These are phyloP conservation scores for Solanum chacoense DNA, from an alignment of 305 asterid species.

Conservation along the genomic window DNA sequence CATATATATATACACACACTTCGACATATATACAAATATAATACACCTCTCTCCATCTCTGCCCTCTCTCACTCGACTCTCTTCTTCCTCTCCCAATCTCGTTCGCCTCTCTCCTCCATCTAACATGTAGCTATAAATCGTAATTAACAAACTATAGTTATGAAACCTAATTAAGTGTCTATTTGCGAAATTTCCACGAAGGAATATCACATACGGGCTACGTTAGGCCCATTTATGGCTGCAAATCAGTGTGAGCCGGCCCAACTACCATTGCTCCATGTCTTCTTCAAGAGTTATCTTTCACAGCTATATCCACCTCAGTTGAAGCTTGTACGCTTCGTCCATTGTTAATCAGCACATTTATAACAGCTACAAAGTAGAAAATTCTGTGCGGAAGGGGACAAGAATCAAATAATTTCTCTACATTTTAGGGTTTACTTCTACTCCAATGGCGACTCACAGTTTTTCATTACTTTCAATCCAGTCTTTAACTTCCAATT, in stretches of 20 bases:
- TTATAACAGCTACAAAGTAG: not conserved
- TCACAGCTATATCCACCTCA: not conserved
- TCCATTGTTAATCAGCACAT: not conserved
- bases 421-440: not conserved
- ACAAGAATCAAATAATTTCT: not conserved
- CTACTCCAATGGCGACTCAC: constrained; percentile 46
- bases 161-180: too few species aligned
- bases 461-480: constrained; percentile 39
- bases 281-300: not conserved
- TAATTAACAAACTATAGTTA: too few species aligned
- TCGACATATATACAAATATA: too few species aligned
- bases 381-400: not conserved
- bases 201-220: not conserved
- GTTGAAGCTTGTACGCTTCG: not conserved
- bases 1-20: too few species aligned
- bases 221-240: not conserved
- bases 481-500: constrained; percentile 23
- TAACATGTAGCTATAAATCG: too few species aligned
- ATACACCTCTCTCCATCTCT: too few species aligned
- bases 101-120: too few species aligned
- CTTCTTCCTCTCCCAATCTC: too few species aligned
- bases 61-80: too few species aligned
- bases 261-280: not conserved
- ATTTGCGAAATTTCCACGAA: too few species aligned
- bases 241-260: not conserved